Conservation (phyloP, 495 filamentous ascomycete species). For the Pyronema domesticum region DNA sequence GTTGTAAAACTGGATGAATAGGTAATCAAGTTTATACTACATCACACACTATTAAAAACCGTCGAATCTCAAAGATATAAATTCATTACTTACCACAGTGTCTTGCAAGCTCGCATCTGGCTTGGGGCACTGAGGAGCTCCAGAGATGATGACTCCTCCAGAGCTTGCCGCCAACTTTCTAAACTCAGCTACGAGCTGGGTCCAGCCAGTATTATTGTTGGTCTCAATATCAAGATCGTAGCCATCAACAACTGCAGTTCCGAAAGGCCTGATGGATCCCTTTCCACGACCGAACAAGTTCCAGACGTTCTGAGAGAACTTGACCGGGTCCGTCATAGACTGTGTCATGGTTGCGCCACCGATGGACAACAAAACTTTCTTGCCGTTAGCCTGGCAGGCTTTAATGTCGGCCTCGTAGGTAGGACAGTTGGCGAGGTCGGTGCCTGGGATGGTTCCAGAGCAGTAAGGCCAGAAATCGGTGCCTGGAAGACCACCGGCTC, state of each 20-base stretch:
- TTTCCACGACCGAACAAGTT: constrained; percentile 31
- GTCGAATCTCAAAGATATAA: no score
- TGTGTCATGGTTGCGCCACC: constrained; percentile 26
- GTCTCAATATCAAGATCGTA: constrained; percentile 31
- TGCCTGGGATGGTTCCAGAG: background rate
- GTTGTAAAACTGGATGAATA: constrained; percentile 32
- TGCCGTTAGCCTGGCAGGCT: constrained; percentile 29
- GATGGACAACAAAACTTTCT: constrained; percentile 31
- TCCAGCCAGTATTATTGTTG: constrained; percentile 27
- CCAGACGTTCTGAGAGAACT: constrained; percentile 32
- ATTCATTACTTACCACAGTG: constrained; percentile 11
- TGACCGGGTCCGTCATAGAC: constrained; percentile 27
- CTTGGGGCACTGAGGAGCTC: constrained; percentile 31
- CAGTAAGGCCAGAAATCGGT: background rate
- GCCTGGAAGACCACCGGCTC: background rate
- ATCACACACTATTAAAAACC: no score
- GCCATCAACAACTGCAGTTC: constrained; percentile 30
- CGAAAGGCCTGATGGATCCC: constrained; percentile 29
- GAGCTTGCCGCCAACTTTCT: constrained; percentile 25
- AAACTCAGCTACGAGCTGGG: constrained; percentile 26
- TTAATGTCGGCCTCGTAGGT: constrained; percentile 27
- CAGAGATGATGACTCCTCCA: constrained; percentile 32
- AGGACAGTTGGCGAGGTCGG: constrained; percentile 25
- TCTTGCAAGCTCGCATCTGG: constrained; percentile 30
- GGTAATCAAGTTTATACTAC: constrained; percentile 25